Percentiles rank a stretch among this genome's conserved stretches.
Evolutionary conservation across 208 protist genomes (phyloP).

Genomic region (Polymyxa betae): DNA sequence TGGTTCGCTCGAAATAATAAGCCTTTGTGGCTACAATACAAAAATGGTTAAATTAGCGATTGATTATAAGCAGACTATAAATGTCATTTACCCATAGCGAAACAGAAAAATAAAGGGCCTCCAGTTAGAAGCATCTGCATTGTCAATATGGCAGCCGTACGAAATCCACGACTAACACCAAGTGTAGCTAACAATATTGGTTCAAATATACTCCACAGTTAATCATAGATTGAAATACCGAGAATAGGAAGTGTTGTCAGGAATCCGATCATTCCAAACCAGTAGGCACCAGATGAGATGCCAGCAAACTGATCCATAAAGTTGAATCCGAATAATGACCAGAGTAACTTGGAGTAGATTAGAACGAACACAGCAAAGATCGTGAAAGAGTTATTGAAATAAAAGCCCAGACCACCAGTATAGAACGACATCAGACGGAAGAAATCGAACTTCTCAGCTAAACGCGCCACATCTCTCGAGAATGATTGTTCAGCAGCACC

Average conservation of each 20-base stretch:
- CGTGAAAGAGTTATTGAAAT: constrained; percentile 61
- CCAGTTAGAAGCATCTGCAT: constrained; percentile 57
- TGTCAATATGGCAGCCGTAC: constrained; percentile 9
- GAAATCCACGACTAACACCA: constrained; percentile 8
- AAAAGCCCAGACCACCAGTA: constrained; percentile 61
- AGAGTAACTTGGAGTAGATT: constrained; percentile 54
- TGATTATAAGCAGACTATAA: background rate
- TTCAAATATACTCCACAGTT: background rate
- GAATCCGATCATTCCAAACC: constrained; percentile 52
- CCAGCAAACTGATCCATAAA: constrained; percentile 41
- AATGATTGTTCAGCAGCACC: constrained; percentile 60
- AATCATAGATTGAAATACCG: background rate
- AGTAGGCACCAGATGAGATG: constrained; percentile 29
- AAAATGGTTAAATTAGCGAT: background rate
- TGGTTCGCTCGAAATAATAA: constrained; percentile 61
- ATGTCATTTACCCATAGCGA: constrained; percentile 63
- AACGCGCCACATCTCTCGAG: constrained; percentile 62
- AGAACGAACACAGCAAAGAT: constrained; percentile 60
- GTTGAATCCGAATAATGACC: constrained; percentile 5
- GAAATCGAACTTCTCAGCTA: constrained; percentile 62
- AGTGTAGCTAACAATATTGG: background rate
- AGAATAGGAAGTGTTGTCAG: constrained; percentile 25
- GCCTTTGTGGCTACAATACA: constrained; percentile 61
- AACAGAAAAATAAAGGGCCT: constrained; percentile 66
- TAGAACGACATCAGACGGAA: constrained; percentile 63